Conservation (phyloP, 441 rosid genomes). For the Aquilaria agallochum region DNA sequence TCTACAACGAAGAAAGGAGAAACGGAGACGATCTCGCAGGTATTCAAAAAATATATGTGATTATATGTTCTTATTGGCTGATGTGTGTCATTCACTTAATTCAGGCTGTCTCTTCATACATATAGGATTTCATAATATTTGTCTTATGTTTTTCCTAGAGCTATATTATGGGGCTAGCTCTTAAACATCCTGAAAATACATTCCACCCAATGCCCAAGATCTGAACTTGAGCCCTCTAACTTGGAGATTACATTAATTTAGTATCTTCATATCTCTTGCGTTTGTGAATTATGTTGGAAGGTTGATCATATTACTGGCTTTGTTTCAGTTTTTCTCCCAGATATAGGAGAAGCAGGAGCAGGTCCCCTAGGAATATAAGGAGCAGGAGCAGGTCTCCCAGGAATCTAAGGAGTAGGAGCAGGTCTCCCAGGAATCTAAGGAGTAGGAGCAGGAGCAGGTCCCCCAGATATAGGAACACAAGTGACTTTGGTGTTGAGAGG, state of each 20-base stretch:
- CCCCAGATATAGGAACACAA: slow-evolving; percentile 30
- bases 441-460: slow-evolving; percentile 40
- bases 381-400: slow-evolving; percentile 27
- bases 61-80: slow-evolving; percentile 4
- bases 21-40: slow-evolving; percentile 56
- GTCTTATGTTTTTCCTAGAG: slow-evolving; percentile 11
- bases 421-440: slow-evolving; percentile 14
- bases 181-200: too few species aligned
- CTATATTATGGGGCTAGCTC: too few species aligned
- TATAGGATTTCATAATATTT: slow-evolving; percentile 2
- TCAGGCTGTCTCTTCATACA: background rate
- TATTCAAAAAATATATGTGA: slow-evolving; percentile 12
- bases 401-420: slow-evolving; percentile 15
- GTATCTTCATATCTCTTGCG: too few species aligned
- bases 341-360: slow-evolving; percentile 28
- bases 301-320: too few species aligned
- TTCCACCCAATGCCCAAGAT: too few species aligned
- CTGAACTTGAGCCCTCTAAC: too few species aligned
- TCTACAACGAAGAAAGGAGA: slow-evolving; percentile 33
- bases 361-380: slow-evolving; percentile 23
- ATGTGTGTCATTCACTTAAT: background rate
- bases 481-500: slow-evolving; percentile 23
- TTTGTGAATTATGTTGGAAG: too few species aligned
- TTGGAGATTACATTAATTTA: too few species aligned
- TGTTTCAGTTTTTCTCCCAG: slow-evolving; percentile 12